Base-by-base conservation (phyloP, 2,329 filamentous ascomycete genomes). In the Sclerotinia trifoliorum region DNA sequence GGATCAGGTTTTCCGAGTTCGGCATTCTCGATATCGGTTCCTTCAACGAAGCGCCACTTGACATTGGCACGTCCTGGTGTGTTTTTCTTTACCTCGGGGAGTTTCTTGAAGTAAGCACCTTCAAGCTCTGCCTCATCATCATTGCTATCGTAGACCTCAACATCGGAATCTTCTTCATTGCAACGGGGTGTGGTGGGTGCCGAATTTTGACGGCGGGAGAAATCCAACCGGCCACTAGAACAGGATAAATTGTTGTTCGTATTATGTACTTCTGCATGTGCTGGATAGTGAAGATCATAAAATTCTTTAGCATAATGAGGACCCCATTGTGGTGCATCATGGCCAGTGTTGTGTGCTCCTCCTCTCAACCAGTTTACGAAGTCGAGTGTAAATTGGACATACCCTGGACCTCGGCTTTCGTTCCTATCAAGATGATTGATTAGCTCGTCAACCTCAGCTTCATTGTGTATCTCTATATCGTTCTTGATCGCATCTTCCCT, bases 401-500 rank as follows among this genome's bases (percentile, higher is more conserved):
- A 65, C 44, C 63, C 63, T 57, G 63, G 52, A 6, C 63, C 63
- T 5, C 63, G 17, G 19, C 63, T 65, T 29, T 55, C 63, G 17
- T 57, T 57, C 21, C 54, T 46, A 44, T 42, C 8, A 2, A 65
- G 42, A n/a, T 57, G 29, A 2, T 21, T 8, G 13, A 42, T n/a
- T 2, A 65, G 52, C 29, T 65, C 17, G 3, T 15, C n/a, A 35
- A 19, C 42, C 10, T 65, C 51, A 48, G 13, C n/a, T 15, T 39
- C 5, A 10, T n/a, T 44, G 11, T 39, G 42, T 0, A 6, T 10
- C 5, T 46, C 32, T 15, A 5, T 24, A 15, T 49, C 39, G 7
- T 35, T 13, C 24, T 35, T 57, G 19, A 57, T 42, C 0, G 42
- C 63, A 24, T 61, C 42, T 49, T 48, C 58, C 17, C 21, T 32